Conservation (phyloP, 345 rosid species). For the Eucalyptus viminalis region DNA sequence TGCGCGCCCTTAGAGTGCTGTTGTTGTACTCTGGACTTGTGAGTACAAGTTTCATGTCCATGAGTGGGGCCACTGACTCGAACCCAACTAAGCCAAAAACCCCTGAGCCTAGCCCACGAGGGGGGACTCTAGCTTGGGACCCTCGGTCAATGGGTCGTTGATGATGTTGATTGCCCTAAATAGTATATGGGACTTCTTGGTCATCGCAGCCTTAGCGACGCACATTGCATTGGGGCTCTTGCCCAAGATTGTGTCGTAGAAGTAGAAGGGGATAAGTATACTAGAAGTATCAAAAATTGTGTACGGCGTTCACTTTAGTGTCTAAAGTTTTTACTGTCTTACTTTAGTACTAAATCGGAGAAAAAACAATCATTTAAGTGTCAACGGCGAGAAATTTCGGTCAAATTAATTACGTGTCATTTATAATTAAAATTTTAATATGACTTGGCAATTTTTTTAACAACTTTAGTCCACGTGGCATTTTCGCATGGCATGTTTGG, state of each 20-base stretch:
- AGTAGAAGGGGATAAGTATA: not conserved
- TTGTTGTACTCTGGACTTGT: constrained; percentile 39
- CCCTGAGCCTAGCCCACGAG: constrained; percentile 52
- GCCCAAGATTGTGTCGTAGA: constrained; percentile 51
- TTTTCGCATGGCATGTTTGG: too few relatives aligned
- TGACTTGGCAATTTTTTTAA: too few relatives aligned
- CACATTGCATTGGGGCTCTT: constrained; percentile 30
- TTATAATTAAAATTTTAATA: too few relatives aligned
- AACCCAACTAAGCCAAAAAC: not conserved
- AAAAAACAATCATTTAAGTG: too few relatives aligned
- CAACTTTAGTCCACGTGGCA: too few relatives aligned
- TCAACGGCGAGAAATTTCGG: accelerated
- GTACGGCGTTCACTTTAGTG: too few relatives aligned
- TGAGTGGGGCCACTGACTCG: not conserved
- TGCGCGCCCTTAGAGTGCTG: constrained; percentile 4
- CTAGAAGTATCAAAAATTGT: accelerated
- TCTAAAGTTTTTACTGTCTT: too few relatives aligned
- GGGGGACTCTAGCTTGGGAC: constrained; percentile 41
- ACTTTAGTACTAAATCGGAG: too few relatives aligned
- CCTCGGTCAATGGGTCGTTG: constrained; percentile 44
- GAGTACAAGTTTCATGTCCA: constrained; percentile 25
- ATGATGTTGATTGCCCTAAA: constrained; percentile 40
- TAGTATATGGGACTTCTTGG: constrained; percentile 28
- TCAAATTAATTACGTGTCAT: too few relatives aligned
- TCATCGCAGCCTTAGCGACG: constrained; percentile 20